Conservation (phyloP, 306 rosid species). For the Fagus crenata region DNA sequence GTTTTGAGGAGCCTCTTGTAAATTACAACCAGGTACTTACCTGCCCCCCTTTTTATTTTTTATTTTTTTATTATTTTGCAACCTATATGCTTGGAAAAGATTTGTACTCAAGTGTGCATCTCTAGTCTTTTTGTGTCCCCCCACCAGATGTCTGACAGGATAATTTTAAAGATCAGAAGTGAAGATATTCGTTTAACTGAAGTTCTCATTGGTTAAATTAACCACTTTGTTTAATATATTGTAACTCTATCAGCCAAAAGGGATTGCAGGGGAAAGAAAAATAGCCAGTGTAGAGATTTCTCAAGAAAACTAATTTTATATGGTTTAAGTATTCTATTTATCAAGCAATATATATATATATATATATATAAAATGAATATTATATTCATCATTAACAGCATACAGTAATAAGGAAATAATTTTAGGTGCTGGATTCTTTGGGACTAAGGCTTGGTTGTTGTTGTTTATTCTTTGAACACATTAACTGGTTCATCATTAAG, state of each 20-base stretch:
- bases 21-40: slow-evolving; percentile 86
- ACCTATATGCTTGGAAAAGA: background rate
- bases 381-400: no score
- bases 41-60: background rate
- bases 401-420: background rate
- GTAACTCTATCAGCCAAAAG: no score
- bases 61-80: background rate
- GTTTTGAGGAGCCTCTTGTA: slow-evolving; percentile 88
- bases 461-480: background rate
- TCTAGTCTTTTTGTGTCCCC: background rate
- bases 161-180: background rate
- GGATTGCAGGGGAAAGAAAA: no score
- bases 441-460: no score
- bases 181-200: background rate
- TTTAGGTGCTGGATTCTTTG: background rate
- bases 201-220: background rate
- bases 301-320: background rate
- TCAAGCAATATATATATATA: no score
- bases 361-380: no score
- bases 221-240: no score
- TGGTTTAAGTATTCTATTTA: background rate
- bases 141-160: no score
- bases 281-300: no score
- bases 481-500: background rate
- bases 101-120: slow-evolving; percentile 8